Evolutionary conservation across 768 basidiomycete genomes (phyloP).

Genomic region (Trametes villosa): DNA sequence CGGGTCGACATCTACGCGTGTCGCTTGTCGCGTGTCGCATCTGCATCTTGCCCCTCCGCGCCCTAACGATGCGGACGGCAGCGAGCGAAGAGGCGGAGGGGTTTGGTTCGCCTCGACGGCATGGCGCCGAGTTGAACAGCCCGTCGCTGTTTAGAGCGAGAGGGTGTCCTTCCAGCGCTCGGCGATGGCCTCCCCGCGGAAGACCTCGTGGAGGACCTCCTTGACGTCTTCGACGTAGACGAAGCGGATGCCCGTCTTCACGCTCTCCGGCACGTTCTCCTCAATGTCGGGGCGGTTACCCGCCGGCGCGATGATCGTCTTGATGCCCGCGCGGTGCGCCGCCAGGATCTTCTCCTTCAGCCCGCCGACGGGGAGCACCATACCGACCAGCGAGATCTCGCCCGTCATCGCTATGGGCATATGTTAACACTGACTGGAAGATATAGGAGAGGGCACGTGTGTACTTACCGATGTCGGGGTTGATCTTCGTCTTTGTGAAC

Average conservation of each 20-base stretch:
- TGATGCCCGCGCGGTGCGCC: conserved; percentile 96
- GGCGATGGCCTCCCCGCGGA: conserved; percentile 60
- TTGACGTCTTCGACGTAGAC: conserved; percentile 94
- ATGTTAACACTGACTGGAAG: not conserved
- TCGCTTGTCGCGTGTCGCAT: not conserved
- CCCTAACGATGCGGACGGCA: too few species aligned
- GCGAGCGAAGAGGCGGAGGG: too few species aligned
- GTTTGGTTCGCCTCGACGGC: too few species aligned
- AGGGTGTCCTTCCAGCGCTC: conserved; percentile 74
- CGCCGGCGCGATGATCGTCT: conserved; percentile 83
- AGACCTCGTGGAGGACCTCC: conserved; percentile 89
- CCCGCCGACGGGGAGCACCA: conserved; percentile 95
- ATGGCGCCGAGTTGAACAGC: not conserved
- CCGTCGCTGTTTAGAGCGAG: conserved; percentile 6
- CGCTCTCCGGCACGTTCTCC: conserved; percentile 95
- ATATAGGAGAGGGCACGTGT: not conserved
- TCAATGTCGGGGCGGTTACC: conserved; percentile 95
- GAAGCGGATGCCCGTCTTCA: conserved; percentile 93
- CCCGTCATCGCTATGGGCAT: conserved; percentile 86
- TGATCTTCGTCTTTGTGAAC: conserved; percentile 83
- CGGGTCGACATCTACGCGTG: not conserved
- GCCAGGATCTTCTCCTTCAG: conserved; percentile 96
- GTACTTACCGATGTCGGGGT: conserved; percentile 83
- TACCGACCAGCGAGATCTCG: conserved; percentile 94
- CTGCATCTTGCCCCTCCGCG: too few species aligned